phyloP scores from a whole-genome alignment of 2,329 filamentous ascomycete genomes.

The Diaporthe citriasiana region DNA sequence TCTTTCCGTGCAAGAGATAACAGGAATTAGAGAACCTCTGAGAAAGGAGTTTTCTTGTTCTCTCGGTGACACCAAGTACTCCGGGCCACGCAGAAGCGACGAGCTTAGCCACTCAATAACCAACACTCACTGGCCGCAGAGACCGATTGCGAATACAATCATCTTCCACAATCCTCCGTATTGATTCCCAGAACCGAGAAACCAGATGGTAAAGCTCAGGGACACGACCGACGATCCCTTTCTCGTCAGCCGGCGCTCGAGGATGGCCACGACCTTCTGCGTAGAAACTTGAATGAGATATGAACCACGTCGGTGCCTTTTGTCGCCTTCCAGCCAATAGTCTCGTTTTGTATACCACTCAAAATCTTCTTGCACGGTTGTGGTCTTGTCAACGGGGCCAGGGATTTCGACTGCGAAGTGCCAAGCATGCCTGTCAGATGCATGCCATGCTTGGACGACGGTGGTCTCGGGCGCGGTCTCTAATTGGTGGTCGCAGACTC shows the following conservation, averaged over 20 bases:
- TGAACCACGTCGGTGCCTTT: not conserved
- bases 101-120: not conserved
- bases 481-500: not conserved
- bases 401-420: constrained; percentile 14
- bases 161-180: constrained; percentile 35
- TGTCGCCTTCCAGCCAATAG: not conserved
- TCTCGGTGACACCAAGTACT: not conserved
- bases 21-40: not conserved
- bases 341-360: constrained; percentile 11
- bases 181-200: not conserved
- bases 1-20: not conserved
- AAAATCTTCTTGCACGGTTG: constrained; percentile 10
- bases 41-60: not conserved
- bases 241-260: not conserved
- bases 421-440: not conserved
- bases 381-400: not conserved
- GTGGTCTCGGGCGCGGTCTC: not conserved
- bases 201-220: not conserved
- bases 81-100: not conserved
- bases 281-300: constrained; percentile 23
- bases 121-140: constrained; percentile 7
- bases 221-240: not conserved
- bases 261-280: constrained; percentile 5
- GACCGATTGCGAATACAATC: constrained; percentile 27
- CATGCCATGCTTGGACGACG: not conserved